Evolutionary conservation across 2,329 filamentous ascomycete species (phyloP).

Genomic region (Paecilomyces sp.): DNA sequence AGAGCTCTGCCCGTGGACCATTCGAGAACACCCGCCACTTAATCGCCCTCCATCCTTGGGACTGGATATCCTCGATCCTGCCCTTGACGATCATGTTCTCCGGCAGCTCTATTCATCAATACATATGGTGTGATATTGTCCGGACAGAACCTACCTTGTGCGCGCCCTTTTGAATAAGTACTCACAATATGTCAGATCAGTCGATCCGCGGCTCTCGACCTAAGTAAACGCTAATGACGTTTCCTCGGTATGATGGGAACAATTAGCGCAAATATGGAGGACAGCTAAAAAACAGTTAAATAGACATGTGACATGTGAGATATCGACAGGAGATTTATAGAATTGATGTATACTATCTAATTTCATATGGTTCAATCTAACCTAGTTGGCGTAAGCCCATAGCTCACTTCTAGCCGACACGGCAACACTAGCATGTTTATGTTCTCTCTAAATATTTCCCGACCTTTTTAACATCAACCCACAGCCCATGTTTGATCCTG

Average conservation of each 20-base stretch:
- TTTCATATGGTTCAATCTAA: neutral
- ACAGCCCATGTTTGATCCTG: constrained; percentile 4
- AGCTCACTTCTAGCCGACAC: neutral
- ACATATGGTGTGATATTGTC: constrained; percentile 19
- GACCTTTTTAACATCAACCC: constrained; percentile 3
- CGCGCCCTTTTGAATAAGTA: neutral
- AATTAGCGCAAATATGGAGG: neutral
- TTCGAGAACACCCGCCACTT: constrained; percentile 29
- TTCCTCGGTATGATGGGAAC: neutral
- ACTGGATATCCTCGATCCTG: constrained; percentile 26
- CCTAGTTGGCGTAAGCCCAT: neutral
- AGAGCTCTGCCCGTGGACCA: constrained; percentile 32
- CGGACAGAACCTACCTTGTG: neutral
- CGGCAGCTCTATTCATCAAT: constrained; percentile 30
- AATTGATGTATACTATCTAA: neutral
- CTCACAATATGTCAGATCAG: neutral
- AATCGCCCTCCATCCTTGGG: constrained; percentile 23
- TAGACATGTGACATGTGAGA: neutral
- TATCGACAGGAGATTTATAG: neutral
- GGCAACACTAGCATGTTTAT: neutral
- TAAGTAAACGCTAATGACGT: neutral
- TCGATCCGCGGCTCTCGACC: neutral
- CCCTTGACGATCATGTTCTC: constrained; percentile 23
- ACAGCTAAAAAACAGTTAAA: neutral
- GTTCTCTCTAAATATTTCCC: neutral